A percentile compares a stretch with the other conserved stretches of the same genome.
phyloP scores from a whole-genome alignment of 805 yeast species.

The Grigorovia transvaalensis region DNA sequence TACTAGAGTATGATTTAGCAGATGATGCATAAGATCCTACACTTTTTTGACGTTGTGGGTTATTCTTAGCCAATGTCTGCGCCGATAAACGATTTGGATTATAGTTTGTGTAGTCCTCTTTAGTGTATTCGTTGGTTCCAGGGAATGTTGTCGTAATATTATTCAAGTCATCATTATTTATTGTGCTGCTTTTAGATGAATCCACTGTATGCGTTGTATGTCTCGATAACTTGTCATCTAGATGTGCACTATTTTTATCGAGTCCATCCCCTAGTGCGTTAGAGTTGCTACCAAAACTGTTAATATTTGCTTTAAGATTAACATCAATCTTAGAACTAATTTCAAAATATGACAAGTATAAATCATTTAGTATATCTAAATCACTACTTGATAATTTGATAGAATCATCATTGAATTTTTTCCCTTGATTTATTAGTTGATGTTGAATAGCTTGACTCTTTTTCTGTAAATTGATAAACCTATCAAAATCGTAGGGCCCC shows the following conservation, averaged over 20 bases:
- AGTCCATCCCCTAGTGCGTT: background rate
- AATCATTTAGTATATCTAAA: constrained; percentile 12
- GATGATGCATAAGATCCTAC: constrained; percentile 16
- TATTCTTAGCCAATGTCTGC: background rate
- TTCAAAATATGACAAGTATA: constrained; percentile 22
- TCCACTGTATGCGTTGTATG: constrained; percentile 2
- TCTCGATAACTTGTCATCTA: constrained; percentile 5
- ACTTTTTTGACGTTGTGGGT: constrained; percentile 15
- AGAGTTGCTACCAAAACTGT: background rate
- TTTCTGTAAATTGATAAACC: constrained; percentile 42
- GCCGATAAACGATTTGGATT: background rate
- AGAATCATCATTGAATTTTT: constrained; percentile 1
- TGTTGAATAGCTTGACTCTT: constrained; percentile 21
- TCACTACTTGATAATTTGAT: background rate
- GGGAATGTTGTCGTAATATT: constrained; percentile 11
- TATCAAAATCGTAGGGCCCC: constrained; percentile 50
- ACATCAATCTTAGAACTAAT: constrained; percentile 13
- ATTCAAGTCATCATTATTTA: constrained; percentile 2
- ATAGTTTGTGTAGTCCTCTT: background rate
- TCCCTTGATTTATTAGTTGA: constrained; percentile 10
- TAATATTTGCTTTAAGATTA: constrained; percentile 3
- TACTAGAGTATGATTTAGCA: background rate
- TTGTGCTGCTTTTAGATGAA: constrained; percentile 1
- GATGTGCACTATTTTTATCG: constrained; percentile 2
- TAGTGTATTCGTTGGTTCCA: background rate